Evolutionary conservation across 805 yeast species (phyloP).

Genomic region (Metschnikowia sp.): DNA sequence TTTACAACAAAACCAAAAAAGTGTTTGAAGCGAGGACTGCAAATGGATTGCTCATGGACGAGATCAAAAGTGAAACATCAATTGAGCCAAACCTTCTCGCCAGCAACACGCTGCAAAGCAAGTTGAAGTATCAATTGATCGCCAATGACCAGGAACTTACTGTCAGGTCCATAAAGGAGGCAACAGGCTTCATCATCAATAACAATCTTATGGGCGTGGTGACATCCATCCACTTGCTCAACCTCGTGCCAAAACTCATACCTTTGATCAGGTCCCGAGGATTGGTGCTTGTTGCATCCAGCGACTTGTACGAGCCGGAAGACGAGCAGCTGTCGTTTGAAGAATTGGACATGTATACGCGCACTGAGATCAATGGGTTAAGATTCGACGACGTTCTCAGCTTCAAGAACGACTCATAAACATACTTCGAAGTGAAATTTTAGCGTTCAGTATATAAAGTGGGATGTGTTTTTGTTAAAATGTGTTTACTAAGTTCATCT

Average conservation of each 20-base stretch:
- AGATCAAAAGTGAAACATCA: conserved; percentile 9
- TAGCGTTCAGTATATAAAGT: neutral
- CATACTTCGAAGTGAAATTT: too few relatives aligned
- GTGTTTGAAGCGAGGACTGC: conserved; percentile 39
- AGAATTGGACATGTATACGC: conserved; percentile 36
- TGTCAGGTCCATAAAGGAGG: conserved; percentile 74
- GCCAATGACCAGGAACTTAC: conserved; percentile 38
- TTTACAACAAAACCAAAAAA: conserved; percentile 25
- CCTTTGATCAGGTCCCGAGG: conserved; percentile 79
- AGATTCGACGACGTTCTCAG: conserved; percentile 60
- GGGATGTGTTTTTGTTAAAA: neutral
- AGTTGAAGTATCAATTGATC: conserved; percentile 17
- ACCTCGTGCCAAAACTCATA: conserved; percentile 70
- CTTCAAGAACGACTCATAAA: conserved; percentile 52
- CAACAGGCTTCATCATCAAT: conserved; percentile 70
- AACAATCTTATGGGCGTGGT: conserved; percentile 86
- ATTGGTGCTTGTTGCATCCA: conserved; percentile 72
- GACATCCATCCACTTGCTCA: conserved; percentile 65
- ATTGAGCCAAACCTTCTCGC: neutral
- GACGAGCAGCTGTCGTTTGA: conserved; percentile 22
- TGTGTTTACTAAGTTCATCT: neutral
- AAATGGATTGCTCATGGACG: conserved; percentile 37
- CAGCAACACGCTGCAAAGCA: conserved; percentile 6
- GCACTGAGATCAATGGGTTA: conserved; percentile 61
- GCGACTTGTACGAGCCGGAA: conserved; percentile 31